Percentiles rank a stretch among this genome's conserved stretches.
phyloP scores from a whole-genome alignment of 345 rosid genomes.

The Linum lewisii region DNA sequence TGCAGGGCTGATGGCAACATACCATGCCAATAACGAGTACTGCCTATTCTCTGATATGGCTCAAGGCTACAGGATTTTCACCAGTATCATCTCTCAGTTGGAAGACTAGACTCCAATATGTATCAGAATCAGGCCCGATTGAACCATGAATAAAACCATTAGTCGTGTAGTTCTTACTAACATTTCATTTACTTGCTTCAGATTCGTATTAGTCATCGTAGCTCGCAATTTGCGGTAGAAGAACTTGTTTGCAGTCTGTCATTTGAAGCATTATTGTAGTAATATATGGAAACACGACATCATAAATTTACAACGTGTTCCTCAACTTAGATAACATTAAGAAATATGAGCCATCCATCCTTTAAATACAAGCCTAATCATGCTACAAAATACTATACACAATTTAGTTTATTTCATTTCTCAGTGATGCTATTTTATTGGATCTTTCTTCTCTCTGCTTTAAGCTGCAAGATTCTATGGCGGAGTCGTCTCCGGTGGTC shows the following conservation, averaged over 20 bases:
- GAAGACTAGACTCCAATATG: conserved; percentile 30
- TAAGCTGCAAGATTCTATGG: conserved; percentile 59
- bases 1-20: conserved; percentile 93
- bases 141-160: no score
- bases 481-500: conserved; percentile 66
- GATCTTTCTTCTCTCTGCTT: conserved; percentile 28
- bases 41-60: conserved; percentile 89
- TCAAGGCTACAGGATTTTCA: conserved; percentile 74
- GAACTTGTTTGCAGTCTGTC: background rate
- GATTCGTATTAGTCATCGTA: no score
- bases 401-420: background rate
- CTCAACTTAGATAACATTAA: background rate
- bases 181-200: no score
- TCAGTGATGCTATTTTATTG: background rate
- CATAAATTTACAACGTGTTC: no score
- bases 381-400: background rate
- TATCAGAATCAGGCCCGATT: no score
- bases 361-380: background rate
- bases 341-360: no score
- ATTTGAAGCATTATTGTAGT: background rate
- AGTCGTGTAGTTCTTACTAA: no score
- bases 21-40: conserved; percentile 93
- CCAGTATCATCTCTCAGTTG: conserved; percentile 60
- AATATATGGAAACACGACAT: background rate
- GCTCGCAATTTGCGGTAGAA: background rate